These are phyloP conservation scores for Neurospora sp. DNA, from an alignment of 495 filamentous ascomycete genomes.

Conservation along the genomic window DNA sequence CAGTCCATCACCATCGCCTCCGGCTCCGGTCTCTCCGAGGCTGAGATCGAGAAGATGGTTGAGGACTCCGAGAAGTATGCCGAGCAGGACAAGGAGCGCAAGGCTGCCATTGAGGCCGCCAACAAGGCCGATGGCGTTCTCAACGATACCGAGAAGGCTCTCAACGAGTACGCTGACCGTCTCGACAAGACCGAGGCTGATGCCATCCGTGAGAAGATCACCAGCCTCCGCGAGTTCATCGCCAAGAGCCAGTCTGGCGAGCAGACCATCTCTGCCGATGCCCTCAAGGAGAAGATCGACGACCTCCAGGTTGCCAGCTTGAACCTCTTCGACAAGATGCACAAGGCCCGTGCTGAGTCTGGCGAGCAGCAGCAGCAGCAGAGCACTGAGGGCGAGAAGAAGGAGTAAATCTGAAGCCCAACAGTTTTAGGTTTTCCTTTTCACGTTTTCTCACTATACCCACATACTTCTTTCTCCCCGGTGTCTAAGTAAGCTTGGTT, in stretches of 20 bases:
- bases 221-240: slow-evolving; percentile 76
- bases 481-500: slow-evolving; percentile 22
- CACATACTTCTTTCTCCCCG: slow-evolving; percentile 16
- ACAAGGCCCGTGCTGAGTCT: slow-evolving; percentile 75
- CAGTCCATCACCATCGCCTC: slow-evolving; percentile 99
- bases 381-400: slow-evolving; percentile 75
- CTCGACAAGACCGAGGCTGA: slow-evolving; percentile 96
- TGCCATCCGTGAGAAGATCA: slow-evolving; percentile 88
- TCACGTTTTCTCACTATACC: slow-evolving; percentile 14
- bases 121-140: slow-evolving; percentile 94
- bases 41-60: slow-evolving; percentile 94
- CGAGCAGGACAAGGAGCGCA: slow-evolving; percentile 93
- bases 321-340: slow-evolving; percentile 99
- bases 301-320: slow-evolving; percentile 92
- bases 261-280: slow-evolving; percentile 67
- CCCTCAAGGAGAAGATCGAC: slow-evolving; percentile 96
- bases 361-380: slow-evolving; percentile 33
- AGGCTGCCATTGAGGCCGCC: slow-evolving; percentile 83
- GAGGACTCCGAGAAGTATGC: slow-evolving; percentile 95
- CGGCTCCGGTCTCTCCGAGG: slow-evolving; percentile 90
- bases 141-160: slow-evolving; percentile 96
- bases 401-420: slow-evolving; percentile 41
- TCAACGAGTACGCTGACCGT: slow-evolving; percentile 91
- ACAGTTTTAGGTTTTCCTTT: slow-evolving; percentile 17
- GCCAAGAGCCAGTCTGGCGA: slow-evolving; percentile 92